A percentile compares a stretch with the other conserved stretches of the same genome.
These are phyloP conservation scores for Ceratocystis alfenasii DNA, from an alignment of 2,329 filamentous ascomycete genomes.

Conservation along the genomic window DNA sequence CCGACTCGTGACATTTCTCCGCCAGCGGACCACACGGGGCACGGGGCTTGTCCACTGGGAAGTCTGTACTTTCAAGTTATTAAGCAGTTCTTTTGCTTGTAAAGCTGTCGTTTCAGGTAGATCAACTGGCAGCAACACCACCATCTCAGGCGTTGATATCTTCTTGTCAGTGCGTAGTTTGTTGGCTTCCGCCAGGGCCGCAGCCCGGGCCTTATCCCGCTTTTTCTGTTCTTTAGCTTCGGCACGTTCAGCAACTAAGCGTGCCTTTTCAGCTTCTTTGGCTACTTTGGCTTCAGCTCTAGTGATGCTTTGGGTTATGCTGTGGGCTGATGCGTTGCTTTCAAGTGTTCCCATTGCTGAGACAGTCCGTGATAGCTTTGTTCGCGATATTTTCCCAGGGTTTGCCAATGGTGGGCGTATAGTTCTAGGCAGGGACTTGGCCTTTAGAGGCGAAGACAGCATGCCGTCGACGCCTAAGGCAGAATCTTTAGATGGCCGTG, in stretches of 20 bases:
- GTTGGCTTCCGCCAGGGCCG: conserved; percentile 62
- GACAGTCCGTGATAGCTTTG: neutral
- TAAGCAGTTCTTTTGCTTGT: conserved; percentile 41
- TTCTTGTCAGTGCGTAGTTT: conserved; percentile 63
- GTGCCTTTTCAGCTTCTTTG: conserved; percentile 43
- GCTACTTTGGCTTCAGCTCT: conserved; percentile 26
- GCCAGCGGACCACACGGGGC: conserved; percentile 52
- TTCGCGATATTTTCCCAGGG: neutral
- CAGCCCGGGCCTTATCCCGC: conserved; percentile 40
- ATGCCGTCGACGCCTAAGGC: neutral
- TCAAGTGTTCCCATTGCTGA: neutral
- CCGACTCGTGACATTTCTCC: conserved; percentile 50
- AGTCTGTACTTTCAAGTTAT: conserved; percentile 38
- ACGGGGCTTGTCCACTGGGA: conserved; percentile 36
- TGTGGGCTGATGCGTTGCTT: neutral
- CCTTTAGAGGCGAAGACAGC: neutral
- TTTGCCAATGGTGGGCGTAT: neutral
- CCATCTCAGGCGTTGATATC: conserved; percentile 62
- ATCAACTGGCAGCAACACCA: conserved; percentile 53
- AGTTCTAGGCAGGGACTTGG: neutral
- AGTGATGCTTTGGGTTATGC: neutral
- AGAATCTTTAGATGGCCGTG: neutral
- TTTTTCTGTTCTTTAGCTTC: conserved; percentile 10
- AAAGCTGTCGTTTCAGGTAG: conserved; percentile 38
- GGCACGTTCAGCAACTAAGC: conserved; percentile 28